Base-by-base conservation (phyloP, 805 yeast species). In the Teunomyces barrocoloradensis region DNA sequence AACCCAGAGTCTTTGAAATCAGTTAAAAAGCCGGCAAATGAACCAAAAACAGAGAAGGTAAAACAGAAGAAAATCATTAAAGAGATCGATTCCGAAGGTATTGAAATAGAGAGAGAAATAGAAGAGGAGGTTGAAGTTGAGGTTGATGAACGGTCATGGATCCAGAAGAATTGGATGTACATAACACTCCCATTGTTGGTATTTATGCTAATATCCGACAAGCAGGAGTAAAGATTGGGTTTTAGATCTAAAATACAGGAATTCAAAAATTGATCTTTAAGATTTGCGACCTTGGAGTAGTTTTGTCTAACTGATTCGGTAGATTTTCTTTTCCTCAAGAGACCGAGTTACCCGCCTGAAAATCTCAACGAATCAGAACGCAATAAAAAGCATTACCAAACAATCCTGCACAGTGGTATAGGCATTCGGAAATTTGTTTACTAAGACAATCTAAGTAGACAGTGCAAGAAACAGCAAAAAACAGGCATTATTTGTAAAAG, bases 141-240 rank as follows among this genome's bases (percentile, higher is more conserved):
- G 15, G 61, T 58, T 20, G 64, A 59, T 41, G 59, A 58, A 12
- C 57, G 70, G 33, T 74, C 83, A 4, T 81, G 80, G 63, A 64
- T 82, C 13, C 85, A 81, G 58, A 76, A 77, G 59, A 77, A 82
- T 63, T 82, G 87, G 87, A 70, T 79, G 73, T 81, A 78, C 60
- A 66, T 82, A 21, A 79, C 79, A 6, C 80, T 82, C 2, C 79
- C 79, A 11, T 51, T 61, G 49, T 46, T 60, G 29, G 51, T 78
- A 18, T 42, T 80, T 9, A 50, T 72, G 48, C 34, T 79, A 33
- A 46, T 75, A 50, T 47, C 59, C 50, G 38, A 52, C 48, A 53
- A 48, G 40, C 46, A 49, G 33, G 23, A 36, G 34, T 33, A 41
- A 4, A 15, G 40, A 25, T 7, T 35, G 15, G 13, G 40, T 15